phyloP scores from a whole-genome alignment of 345 rosid species.

The Balakata baccata region DNA sequence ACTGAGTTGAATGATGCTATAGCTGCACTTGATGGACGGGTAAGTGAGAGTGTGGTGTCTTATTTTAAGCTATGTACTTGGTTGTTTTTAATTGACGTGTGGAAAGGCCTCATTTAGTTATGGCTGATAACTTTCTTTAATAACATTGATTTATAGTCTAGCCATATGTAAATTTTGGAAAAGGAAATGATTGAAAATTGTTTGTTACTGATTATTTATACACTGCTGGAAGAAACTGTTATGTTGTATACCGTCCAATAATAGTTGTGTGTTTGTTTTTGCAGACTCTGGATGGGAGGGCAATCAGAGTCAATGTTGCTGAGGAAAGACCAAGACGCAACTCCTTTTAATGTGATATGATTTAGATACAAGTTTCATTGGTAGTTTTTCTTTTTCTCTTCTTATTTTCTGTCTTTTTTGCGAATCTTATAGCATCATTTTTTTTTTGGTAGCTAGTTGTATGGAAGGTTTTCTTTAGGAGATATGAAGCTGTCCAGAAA shows the following conservation, averaged over 20 bases:
- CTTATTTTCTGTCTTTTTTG: neutral
- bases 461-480: conserved; percentile 15
- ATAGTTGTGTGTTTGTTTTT: conserved; percentile 10
- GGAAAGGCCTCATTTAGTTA: neutral
- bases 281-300: conserved; percentile 86
- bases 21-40: conserved; percentile 93
- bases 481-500: neutral
- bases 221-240: neutral
- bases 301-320: conserved; percentile 83
- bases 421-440: conserved; percentile 19
- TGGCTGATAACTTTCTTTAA: neutral
- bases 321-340: conserved; percentile 72
- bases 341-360: conserved; percentile 37
- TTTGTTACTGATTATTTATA: neutral
- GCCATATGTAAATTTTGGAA: neutral
- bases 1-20: conserved; percentile 78
- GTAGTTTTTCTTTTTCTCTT: neutral
- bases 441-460: conserved; percentile 13
- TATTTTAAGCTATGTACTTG: neutral
- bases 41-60: conserved; percentile 22
- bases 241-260: neutral
- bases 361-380: conserved; percentile 14
- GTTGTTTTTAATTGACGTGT: neutral
- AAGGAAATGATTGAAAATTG: neutral
- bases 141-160: neutral